These are phyloP conservation scores for Nakazawaea ambrosiae DNA, from an alignment of 805 yeast genomes.

Conservation along the genomic window DNA sequence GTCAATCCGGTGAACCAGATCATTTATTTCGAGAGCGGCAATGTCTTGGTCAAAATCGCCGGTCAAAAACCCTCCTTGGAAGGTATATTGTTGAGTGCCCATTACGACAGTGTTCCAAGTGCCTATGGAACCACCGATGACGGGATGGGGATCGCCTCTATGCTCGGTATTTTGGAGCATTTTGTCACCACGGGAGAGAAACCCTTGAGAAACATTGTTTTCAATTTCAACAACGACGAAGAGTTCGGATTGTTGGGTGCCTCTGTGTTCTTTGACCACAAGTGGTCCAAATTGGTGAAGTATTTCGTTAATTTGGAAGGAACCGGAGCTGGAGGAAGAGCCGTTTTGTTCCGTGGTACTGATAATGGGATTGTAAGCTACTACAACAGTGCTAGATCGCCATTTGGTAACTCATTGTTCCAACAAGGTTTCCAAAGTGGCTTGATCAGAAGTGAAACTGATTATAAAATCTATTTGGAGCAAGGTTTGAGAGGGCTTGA, in stretches of 20 bases:
- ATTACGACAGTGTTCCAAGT: conserved; percentile 85
- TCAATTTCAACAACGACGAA: conserved; percentile 86
- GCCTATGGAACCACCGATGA: conserved; percentile 88
- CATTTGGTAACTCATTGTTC: conserved; percentile 73
- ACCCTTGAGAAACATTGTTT: conserved; percentile 66
- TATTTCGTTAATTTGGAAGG: conserved; percentile 84
- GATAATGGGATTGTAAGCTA: conserved; percentile 64
- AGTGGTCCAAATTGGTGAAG: conserved; percentile 56
- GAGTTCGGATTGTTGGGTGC: conserved; percentile 88
- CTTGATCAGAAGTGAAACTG: conserved; percentile 75
- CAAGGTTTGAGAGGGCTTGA: conserved; percentile 80
- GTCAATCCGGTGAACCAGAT: conserved; percentile 35
- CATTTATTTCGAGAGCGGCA: conserved; percentile 76
- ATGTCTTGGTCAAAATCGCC: conserved; percentile 66
- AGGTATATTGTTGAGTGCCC: conserved; percentile 75
- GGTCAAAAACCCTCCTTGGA: conserved; percentile 55
- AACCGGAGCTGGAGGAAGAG: conserved; percentile 86
- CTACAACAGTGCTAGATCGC: conserved; percentile 48
- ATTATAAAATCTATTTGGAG: conserved; percentile 63
- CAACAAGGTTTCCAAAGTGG: conserved; percentile 81
- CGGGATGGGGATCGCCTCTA: conserved; percentile 80
- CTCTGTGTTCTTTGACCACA: conserved; percentile 59
- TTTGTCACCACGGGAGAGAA: conserved; percentile 29
- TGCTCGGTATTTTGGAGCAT: conserved; percentile 61
- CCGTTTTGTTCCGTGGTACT: conserved; percentile 77